Conservation (phyloP, 441 rosid species). For the Erysimum pusillum region DNA sequence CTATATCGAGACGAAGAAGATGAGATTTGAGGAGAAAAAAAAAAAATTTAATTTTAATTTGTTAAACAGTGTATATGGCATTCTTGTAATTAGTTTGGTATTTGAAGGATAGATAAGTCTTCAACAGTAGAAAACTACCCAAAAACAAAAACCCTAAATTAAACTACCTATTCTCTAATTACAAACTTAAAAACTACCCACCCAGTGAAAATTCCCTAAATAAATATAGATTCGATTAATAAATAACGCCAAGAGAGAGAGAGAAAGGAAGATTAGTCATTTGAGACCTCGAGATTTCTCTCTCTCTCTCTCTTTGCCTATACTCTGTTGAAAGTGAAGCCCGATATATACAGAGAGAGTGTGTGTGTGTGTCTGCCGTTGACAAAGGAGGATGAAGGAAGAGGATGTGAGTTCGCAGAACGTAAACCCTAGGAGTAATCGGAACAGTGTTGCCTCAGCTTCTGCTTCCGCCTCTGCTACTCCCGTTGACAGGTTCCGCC, state of each 20-base stretch:
- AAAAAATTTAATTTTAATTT: no score
- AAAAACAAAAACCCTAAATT: no score
- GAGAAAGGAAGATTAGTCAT: background rate
- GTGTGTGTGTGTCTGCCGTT: slow-evolving; percentile 3
- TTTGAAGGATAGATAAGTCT: no score
- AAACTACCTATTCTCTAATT: no score
- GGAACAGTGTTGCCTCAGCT: slow-evolving; percentile 47
- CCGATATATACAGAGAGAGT: background rate
- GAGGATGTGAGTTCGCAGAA: slow-evolving; percentile 53
- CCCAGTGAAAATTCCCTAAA: no score
- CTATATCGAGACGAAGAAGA: no score
- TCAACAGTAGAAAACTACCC: no score
- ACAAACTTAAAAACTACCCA: no score
- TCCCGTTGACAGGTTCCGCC: slow-evolving; percentile 42
- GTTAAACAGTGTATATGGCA: no score
- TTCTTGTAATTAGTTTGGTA: no score
- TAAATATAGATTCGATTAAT: slow-evolving; percentile 32
- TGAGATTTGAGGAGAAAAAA: no score
- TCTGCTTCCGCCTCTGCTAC: slow-evolving; percentile 49
- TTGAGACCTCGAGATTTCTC: slow-evolving; percentile 13
- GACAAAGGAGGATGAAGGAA: slow-evolving; percentile 49
- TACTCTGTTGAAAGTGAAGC: slow-evolving; percentile 29
- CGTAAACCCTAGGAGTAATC: slow-evolving; percentile 39
- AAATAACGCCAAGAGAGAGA: slow-evolving; percentile 15
- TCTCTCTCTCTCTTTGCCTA: slow-evolving; percentile 36